phyloP scores from a whole-genome alignment of 2,329 filamentous ascomycete genomes.

The Fusarium tanahbumbuense region DNA sequence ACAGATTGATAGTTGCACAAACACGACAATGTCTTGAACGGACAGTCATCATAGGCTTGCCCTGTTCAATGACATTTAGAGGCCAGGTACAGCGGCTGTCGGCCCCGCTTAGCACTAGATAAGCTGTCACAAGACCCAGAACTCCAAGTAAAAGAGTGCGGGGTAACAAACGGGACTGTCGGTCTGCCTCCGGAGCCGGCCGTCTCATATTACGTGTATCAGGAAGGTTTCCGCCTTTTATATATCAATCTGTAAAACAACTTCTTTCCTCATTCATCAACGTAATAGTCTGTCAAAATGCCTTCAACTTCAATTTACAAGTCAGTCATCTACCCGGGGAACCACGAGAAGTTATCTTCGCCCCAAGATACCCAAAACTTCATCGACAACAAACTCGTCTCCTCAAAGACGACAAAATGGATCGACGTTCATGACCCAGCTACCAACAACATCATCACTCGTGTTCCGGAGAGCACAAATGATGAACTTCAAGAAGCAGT shows the following conservation, averaged over 20 bases:
- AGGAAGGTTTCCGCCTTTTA: slow-evolving; percentile 26
- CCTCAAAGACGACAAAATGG: slow-evolving; percentile 72
- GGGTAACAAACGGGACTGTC: slow-evolving; percentile 28
- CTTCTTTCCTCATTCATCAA: neutral
- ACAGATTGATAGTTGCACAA: too few relatives aligned
- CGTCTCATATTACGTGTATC: slow-evolving; percentile 18
- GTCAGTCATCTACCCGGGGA: slow-evolving; percentile 40
- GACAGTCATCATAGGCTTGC: neutral
- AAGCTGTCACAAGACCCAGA: slow-evolving; percentile 25
- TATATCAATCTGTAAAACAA: neutral
- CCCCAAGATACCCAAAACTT: slow-evolving; percentile 75
- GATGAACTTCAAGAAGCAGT: slow-evolving; percentile 76
- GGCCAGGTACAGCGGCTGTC: neutral
- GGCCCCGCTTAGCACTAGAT: slow-evolving; percentile 20
- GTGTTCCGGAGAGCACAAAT: slow-evolving; percentile 80
- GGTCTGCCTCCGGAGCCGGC: slow-evolving; percentile 35
- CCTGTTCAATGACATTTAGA: neutral
- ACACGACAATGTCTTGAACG: neutral
- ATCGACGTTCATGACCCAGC: slow-evolving; percentile 81
- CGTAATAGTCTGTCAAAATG: slow-evolving; percentile 2
- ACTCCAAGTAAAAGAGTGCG: slow-evolving; percentile 7
- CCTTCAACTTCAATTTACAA: slow-evolving; percentile 30
- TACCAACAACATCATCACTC: slow-evolving; percentile 81
- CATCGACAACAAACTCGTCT: slow-evolving; percentile 76
- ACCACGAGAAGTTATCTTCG: slow-evolving; percentile 39